phyloP scores from a whole-genome alignment of 441 rosid genomes.

The Breynia disticha region DNA sequence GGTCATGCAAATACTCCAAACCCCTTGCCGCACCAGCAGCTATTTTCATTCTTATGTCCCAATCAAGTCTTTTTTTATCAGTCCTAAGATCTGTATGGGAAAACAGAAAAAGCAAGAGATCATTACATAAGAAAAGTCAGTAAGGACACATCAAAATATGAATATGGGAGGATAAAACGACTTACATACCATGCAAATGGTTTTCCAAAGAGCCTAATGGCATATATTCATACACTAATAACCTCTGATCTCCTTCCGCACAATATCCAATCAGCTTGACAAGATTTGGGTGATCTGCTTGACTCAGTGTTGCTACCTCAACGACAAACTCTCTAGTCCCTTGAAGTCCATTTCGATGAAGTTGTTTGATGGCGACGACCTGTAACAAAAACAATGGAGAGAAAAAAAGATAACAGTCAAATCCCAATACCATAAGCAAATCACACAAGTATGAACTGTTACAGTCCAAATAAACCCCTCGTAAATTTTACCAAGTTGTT shows the following conservation, averaged over 20 bases:
- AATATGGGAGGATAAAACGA: not conserved
- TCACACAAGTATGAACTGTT: too few relatives aligned
- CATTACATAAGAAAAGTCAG: not conserved
- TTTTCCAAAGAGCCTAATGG: constrained; percentile 85
- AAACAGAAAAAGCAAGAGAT: not conserved
- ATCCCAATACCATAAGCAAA: constrained; percentile 1
- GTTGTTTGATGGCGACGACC: constrained; percentile 91
- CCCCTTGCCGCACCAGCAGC: constrained; percentile 97
- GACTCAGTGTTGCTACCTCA: constrained; percentile 74
- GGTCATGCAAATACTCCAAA: constrained; percentile 76
- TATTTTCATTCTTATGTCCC: constrained; percentile 85
- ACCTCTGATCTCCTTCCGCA: constrained; percentile 81
- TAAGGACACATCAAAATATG: not conserved
- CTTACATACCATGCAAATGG: constrained; percentile 71
- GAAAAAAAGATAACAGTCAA: constrained; percentile 3
- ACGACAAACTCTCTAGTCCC: constrained; percentile 87
- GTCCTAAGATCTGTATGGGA: constrained; percentile 54
- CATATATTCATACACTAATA: constrained; percentile 87
- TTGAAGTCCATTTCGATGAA: constrained; percentile 76
- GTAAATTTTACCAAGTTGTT: not conserved
- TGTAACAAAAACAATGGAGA: constrained; percentile 19
- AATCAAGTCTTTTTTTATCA: constrained; percentile 63
- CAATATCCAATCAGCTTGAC: constrained; percentile 88
- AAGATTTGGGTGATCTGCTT: constrained; percentile 69
- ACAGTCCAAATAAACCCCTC: too few relatives aligned